Evolutionary conservation across 495 filamentous ascomycete species (phyloP), one percentile per base, ranked within the genome.

Genomic region (Diplogelasinospora grovesii): DNA sequence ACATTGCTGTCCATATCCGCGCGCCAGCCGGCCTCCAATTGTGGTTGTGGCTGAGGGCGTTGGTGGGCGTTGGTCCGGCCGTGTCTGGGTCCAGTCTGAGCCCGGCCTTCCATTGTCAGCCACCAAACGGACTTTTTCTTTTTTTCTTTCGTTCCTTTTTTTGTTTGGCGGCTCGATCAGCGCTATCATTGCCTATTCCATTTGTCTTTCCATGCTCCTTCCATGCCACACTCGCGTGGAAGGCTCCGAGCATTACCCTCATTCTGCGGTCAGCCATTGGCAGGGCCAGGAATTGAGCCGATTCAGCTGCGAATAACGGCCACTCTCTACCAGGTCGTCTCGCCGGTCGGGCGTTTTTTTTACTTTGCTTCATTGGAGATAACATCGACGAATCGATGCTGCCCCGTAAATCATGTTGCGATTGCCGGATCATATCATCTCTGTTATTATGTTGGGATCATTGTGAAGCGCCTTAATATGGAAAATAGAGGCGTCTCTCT

Each of bases 361-460:
- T 28, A 3, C 34, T 13, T 21, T 24, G 36, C 26, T 24, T 27
- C 5, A 33, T 16, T n/a, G n/a, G 30, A 33, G 30, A 33, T 16
- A 16, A 10, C 22, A 32, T 34, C 23, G 29, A 21, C 43, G 8
- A 41, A 31, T 30, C 30, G 25, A 24, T 43, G 15, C 41, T 22
- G 36, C 27, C n/a, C 11, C 23, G 22, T 15, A 5, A n/a, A 14
- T 22, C 27, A 51, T 46, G 14, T 43, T 47, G 52, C 51, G 45
- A 63, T 58, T 59, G 43, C 57, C 53, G 54, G 52, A 28, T 47
- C 53, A 56, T 57, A 56, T 59, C 45, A 62, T 41, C 34, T 50
- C 34, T 51, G 39, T 45, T 49, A 40, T 55, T 52, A 31, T 41
- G 41, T 49, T 48, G 47, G n/a, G 51, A 34, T 49, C 56, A 45